These are phyloP conservation scores for Chalciporus sphaerocephalus DNA, from an alignment of 768 basidiomycete genomes.

Conservation along the genomic window DNA sequence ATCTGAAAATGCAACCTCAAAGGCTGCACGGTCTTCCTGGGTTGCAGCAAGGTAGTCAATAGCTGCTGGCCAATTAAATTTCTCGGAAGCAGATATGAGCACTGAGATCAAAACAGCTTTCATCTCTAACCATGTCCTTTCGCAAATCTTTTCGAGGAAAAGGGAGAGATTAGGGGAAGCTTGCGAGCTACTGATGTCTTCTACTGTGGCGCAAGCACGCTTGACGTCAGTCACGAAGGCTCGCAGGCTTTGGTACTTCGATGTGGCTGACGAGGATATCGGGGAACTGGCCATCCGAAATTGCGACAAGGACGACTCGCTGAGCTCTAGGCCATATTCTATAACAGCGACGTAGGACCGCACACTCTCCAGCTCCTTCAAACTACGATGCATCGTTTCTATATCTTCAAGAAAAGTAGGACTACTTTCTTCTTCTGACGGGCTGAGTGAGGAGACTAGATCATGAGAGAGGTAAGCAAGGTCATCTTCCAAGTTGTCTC, in stretches of 20 bases:
- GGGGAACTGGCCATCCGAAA: constrained; percentile 38
- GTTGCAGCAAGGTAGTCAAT: constrained; percentile 58
- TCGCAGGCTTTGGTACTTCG: constrained; percentile 58
- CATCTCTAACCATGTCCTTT: constrained; percentile 75
- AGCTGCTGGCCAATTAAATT: constrained; percentile 78
- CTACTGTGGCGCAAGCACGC: constrained; percentile 40
- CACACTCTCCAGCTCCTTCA: constrained; percentile 75
- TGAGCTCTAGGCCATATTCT: constrained; percentile 63
- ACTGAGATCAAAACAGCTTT: constrained; percentile 54
- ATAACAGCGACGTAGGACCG: constrained; percentile 73
- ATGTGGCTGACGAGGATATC: constrained; percentile 45
- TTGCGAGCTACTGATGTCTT: constrained; percentile 42
- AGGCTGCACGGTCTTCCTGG: constrained; percentile 50
- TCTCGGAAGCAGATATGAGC: constrained; percentile 62
- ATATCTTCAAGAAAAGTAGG: constrained; percentile 78
- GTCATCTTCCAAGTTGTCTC: constrained; percentile 77
- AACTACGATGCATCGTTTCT: constrained; percentile 68
- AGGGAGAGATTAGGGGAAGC: constrained; percentile 54
- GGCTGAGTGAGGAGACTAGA: constrained; percentile 51
- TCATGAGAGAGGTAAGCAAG: constrained; percentile 61
- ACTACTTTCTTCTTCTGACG: constrained; percentile 40
- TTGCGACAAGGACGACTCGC: constrained; percentile 56
- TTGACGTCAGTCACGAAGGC: constrained; percentile 52
- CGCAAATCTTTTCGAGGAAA: constrained; percentile 59
- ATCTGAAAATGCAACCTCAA: constrained; percentile 76